phyloP scores from a whole-genome alignment of 345 rosid species.

The Populus alba region DNA sequence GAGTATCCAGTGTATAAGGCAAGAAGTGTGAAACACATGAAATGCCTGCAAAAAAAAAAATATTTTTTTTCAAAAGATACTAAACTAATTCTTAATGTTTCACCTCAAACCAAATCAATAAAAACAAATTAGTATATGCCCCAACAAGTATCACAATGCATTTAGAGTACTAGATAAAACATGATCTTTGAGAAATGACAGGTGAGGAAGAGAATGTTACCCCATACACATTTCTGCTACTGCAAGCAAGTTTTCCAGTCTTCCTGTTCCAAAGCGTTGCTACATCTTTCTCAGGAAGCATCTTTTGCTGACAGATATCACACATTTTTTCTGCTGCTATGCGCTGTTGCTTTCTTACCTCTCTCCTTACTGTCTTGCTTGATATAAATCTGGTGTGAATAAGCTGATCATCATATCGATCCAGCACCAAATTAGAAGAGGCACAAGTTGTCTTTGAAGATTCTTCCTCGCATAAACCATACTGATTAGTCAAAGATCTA shows the following conservation, averaged over 20 bases:
- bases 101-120: not conserved
- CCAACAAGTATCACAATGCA: constrained; percentile 4
- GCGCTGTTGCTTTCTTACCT: constrained; percentile 75
- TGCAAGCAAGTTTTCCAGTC: constrained; percentile 79
- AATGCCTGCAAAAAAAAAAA: constrained; percentile 51
- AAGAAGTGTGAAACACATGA: constrained; percentile 84
- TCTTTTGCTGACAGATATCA: constrained; percentile 85
- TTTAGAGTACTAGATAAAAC: not conserved
- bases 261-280: constrained; percentile 71
- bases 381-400: constrained; percentile 51
- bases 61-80: not conserved
- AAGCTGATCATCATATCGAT: constrained; percentile 55
- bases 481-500: constrained; percentile 53
- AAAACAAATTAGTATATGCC: not conserved
- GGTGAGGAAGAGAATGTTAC: constrained; percentile 32
- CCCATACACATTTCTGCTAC: constrained; percentile 78
- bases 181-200: constrained; percentile 11
- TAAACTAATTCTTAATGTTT: not conserved
- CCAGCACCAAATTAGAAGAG: constrained; percentile 49
- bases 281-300: constrained; percentile 82
- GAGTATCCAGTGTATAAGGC: constrained; percentile 91
- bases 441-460: constrained; percentile 45
- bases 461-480: constrained; percentile 64
- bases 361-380: constrained; percentile 61
- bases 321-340: constrained; percentile 83